Evolutionary conservation across 768 basidiomycete species (phyloP).

Genomic region (Pleurotus sapidus): DNA sequence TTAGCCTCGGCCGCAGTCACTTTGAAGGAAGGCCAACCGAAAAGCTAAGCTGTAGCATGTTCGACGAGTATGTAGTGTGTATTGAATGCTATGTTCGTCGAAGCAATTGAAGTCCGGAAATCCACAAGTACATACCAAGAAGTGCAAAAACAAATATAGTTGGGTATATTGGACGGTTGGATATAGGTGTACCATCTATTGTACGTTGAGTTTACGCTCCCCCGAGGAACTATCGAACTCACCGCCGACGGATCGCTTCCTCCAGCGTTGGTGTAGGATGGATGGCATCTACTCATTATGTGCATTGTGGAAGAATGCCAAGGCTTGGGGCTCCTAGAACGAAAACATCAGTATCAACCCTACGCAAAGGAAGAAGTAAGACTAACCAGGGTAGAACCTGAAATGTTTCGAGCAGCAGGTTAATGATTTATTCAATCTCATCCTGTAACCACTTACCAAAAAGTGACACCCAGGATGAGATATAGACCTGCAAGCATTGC

Average conservation of each 20-base stretch:
- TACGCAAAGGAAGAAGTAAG: neutral
- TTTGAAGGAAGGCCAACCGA: constrained; percentile 42
- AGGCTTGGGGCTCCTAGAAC: constrained; percentile 1
- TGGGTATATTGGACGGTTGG: neutral
- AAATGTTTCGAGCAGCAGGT: neutral
- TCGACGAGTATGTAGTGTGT: neutral
- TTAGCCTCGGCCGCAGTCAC: constrained; percentile 84
- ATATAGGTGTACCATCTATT: neutral
- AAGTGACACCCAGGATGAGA: constrained; percentile 38
- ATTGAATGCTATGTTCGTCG: no score
- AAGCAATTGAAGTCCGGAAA: no score
- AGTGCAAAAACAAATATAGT: neutral
- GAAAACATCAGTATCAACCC: neutral
- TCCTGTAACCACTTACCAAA: constrained; percentile 18
- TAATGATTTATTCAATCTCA: neutral
- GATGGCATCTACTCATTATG: neutral
- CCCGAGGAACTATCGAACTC: neutral
- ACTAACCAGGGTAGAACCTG: constrained; percentile 38
- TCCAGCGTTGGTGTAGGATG: neutral
- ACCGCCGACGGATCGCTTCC: neutral
- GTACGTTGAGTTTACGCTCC: neutral
- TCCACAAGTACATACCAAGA: neutral
- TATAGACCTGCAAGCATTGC: constrained; percentile 40
- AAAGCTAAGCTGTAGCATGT: constrained; percentile 62
- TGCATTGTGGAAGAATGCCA: neutral